Conservation (phyloP, 352 stramenopile genomes). For the Blastocystis sp. region DNA sequence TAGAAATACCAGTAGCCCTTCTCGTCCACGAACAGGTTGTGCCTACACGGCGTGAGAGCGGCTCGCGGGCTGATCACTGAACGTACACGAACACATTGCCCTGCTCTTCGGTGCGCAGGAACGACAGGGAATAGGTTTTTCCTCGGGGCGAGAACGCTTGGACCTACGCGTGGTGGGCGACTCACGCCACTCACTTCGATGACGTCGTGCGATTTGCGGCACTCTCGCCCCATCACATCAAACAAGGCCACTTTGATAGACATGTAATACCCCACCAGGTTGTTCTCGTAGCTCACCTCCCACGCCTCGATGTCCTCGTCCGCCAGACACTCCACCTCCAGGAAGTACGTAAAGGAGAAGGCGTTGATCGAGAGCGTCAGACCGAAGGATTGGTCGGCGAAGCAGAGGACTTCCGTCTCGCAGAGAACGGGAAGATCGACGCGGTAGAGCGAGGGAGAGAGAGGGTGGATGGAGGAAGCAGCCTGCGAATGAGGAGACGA, state of each 20-base stretch:
- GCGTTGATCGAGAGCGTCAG: not conserved
- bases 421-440: slow-evolving; percentile 52
- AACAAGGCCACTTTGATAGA: not conserved
- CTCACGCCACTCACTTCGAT: not conserved
- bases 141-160: too few species aligned
- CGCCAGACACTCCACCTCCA: not conserved
- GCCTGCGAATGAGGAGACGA: not conserved
- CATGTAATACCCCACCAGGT: not conserved
- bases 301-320: not conserved
- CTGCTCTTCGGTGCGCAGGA: not conserved
- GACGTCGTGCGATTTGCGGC: not conserved
- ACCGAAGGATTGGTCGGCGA: not conserved
- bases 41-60: not conserved
- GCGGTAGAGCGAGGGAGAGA: not conserved
- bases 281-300: not conserved
- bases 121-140: not conserved
- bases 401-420: not conserved
- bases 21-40: not conserved
- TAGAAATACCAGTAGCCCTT: not conserved
- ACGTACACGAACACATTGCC: not conserved
- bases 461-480: not conserved
- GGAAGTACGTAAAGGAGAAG: not conserved
- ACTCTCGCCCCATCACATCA: not conserved
- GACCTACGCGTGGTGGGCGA: too few species aligned
- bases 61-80: not conserved